phyloP scores from a whole-genome alignment of 768 basidiomycete species.

The Artomyces pyxidatus region DNA sequence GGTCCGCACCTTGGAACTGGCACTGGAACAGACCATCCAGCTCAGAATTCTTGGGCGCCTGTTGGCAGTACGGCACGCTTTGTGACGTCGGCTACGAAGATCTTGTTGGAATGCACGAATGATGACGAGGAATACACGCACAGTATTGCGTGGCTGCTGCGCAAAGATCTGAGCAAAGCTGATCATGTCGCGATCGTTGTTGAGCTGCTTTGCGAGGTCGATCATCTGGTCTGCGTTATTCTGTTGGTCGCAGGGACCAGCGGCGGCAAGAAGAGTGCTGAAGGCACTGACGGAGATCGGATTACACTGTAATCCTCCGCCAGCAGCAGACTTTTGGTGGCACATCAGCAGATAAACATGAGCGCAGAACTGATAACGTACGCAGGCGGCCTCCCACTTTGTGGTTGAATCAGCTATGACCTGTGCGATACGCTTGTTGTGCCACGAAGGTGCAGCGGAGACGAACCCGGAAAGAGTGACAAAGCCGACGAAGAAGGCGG shows the following conservation, averaged over 20 bases:
- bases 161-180: slow-evolving; percentile 41
- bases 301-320: slow-evolving; percentile 50
- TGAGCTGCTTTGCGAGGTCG: slow-evolving; percentile 38
- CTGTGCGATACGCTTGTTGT: slow-evolving; percentile 39
- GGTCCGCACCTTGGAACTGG: slow-evolving; percentile 43
- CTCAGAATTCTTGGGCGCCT: slow-evolving; percentile 41
- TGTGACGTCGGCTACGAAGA: slow-evolving; percentile 31
- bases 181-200: slow-evolving; percentile 41
- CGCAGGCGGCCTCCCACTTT: slow-evolving; percentile 42
- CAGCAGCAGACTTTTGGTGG: slow-evolving; percentile 37
- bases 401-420: slow-evolving; percentile 31
- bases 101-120: background rate
- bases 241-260: slow-evolving; percentile 34
- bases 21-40: slow-evolving; percentile 51
- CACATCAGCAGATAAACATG: background rate
- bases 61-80: slow-evolving; percentile 45
- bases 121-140: slow-evolving; percentile 17
- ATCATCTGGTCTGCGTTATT: slow-evolving; percentile 42
- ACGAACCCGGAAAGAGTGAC: slow-evolving; percentile 24
- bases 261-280: slow-evolving; percentile 48
- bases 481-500: slow-evolving; percentile 24
- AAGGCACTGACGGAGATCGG: slow-evolving; percentile 47
- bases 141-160: slow-evolving; percentile 52
- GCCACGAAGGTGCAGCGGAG: slow-evolving; percentile 28
- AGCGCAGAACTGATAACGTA: slow-evolving; percentile 19